phyloP scores from a whole-genome alignment of 805 yeast genomes.

The Candida morakotiae region DNA sequence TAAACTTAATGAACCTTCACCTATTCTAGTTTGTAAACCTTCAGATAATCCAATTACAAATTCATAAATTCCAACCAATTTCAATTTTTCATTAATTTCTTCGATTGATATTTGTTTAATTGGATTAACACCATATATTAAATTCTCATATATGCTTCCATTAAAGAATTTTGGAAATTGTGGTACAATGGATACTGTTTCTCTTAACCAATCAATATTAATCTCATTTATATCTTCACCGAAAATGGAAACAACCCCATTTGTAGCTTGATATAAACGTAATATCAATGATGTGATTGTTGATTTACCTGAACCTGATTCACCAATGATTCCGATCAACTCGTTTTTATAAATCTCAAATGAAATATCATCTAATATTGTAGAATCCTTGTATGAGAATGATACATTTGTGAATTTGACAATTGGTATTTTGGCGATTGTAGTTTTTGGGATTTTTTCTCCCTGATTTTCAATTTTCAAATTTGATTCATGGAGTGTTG shows the following conservation, averaged over 20 bases:
- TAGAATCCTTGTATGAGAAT: slow-evolving; percentile 46
- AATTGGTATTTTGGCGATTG: slow-evolving; percentile 13
- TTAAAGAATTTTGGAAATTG: slow-evolving; percentile 72
- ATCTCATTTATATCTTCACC: slow-evolving; percentile 40
- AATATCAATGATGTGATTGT: slow-evolving; percentile 60
- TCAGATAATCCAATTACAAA: slow-evolving; percentile 53
- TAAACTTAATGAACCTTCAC: slow-evolving; percentile 31
- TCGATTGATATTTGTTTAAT: slow-evolving; percentile 15
- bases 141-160: slow-evolving; percentile 69
- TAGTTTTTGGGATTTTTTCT: slow-evolving; percentile 23
- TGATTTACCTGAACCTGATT: slow-evolving; percentile 90
- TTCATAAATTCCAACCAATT: slow-evolving; percentile 46
- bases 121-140: slow-evolving; percentile 52
- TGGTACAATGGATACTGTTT: slow-evolving; percentile 61
- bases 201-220: slow-evolving; percentile 47
- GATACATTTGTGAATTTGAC: slow-evolving; percentile 42
- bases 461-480: slow-evolving; percentile 35
- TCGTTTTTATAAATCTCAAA: slow-evolving; percentile 44
- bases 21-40: slow-evolving; percentile 57
- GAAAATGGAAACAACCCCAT: slow-evolving; percentile 33
- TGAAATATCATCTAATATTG: slow-evolving; percentile 36
- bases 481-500: slow-evolving; percentile 11
- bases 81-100: slow-evolving; percentile 37
- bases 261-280: slow-evolving; percentile 42
- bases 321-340: slow-evolving; percentile 70